Evolutionary conservation across 139 green algal genomes (phyloP).

Genomic region (Chlorella sp.): DNA sequence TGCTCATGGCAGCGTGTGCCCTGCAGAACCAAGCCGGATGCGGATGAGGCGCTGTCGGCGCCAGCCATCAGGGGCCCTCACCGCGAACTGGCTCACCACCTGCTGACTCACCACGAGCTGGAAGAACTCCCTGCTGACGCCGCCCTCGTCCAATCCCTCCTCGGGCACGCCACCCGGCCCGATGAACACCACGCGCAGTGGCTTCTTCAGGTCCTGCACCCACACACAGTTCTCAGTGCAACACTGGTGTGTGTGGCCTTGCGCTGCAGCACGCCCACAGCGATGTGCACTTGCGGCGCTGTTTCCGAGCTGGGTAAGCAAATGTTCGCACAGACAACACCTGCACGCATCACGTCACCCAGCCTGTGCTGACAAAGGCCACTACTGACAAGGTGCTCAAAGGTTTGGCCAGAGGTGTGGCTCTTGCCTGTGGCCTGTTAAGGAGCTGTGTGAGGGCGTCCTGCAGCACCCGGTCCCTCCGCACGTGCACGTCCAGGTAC

Average conservation of each 20-base stretch:
- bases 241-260: not conserved
- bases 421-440: conserved; percentile 18
- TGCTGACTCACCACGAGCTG: conserved; percentile 59
- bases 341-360: conserved; percentile 2
- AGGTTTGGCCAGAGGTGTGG: too few relatives aligned
- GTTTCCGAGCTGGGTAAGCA: too few relatives aligned
- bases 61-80: too few relatives aligned
- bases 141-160: conserved; percentile 80
- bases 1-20: not conserved
- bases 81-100: too few relatives aligned
- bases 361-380: too few relatives aligned
- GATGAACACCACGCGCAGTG: conserved; percentile 73
- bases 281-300: not conserved
- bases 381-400: too few relatives aligned
- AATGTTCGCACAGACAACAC: too few relatives aligned
- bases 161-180: conserved; percentile 45
- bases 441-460: conserved; percentile 69
- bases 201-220: conserved; percentile 66
- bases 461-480: conserved; percentile 58
- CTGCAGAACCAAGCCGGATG: not conserved
- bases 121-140: conserved; percentile 82
- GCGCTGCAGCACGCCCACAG: not conserved
- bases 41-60: too few relatives aligned
- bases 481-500: conserved; percentile 51
- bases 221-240: not conserved